Evolutionary conservation across 2,329 filamentous ascomycete genomes (phyloP), one percentile per base, ranked within the genome.

Genomic region (Colletotrichum orchidophilum): DNA sequence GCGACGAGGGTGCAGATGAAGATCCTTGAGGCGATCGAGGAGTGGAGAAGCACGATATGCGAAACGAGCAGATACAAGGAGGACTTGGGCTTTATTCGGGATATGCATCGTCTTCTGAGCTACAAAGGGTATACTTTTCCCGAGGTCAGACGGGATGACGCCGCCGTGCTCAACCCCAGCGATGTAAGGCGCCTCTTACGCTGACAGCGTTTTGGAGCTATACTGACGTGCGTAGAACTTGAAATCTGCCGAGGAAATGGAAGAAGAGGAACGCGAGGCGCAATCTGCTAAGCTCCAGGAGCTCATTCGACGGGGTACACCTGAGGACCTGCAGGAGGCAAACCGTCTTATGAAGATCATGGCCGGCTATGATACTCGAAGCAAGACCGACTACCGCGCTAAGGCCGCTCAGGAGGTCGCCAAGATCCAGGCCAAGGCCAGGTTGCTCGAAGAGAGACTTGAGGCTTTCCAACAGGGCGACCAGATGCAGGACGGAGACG

Each of bases 301-400:
- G 83, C 87, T 99, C 63, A 98, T 99, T 79, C 92, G 96, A 72
- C 88, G 96, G 75, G 96, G 96, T 65, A 92, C 94, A 5, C 96
- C 96, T 29, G 93, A 97, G 74, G 96, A 99, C 80, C 84, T 99
- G 70, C 96, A 98, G 80, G 96, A 99, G 85, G 96, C 96, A 64
- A 99, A 98, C 80, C 92, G 94, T 76, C 87, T 99, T 63, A 99
- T 99, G 96, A 99, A 99, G 83, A 89, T 99, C 75, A 98, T 99
- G 96, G 96, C 96, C 63, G 96, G 96, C 73, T 99, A 94, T 81
- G 96, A 99, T 81, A 98, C 94, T 70, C 88, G 95, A 76, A 93
- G 94, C 80, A 98, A 98, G 84, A 98, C 96, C 1, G 96, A 99
- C 83, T 99, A 98, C 83, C 92, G 96, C 74, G 96, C 96, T 74